phyloP scores from a whole-genome alignment of 1,139 yeast genomes.

The Geotrichum macrosporum region DNA sequence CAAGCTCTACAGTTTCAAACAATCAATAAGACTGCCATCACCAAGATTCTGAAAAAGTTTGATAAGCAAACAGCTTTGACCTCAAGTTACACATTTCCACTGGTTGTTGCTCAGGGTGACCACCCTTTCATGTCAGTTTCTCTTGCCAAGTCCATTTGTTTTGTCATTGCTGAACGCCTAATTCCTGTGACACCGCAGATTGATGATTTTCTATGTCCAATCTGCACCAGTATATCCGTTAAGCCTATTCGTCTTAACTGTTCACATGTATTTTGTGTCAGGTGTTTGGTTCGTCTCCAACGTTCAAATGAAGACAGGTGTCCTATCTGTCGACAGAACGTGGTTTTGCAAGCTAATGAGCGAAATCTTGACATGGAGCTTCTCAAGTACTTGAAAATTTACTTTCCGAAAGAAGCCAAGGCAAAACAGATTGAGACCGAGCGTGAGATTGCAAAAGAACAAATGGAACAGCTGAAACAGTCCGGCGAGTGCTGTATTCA shows the following conservation, averaged over 20 bases:
- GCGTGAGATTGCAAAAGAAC: slow-evolving; percentile 48
- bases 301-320: slow-evolving; percentile 55
- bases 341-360: slow-evolving; percentile 56
- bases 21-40: slow-evolving; percentile 58
- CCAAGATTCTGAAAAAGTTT: slow-evolving; percentile 67
- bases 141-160: slow-evolving; percentile 53
- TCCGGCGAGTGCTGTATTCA: slow-evolving; percentile 21
- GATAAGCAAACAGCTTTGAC: slow-evolving; percentile 65
- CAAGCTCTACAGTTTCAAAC: slow-evolving; percentile 59
- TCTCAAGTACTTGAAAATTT: slow-evolving; percentile 50
- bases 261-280: slow-evolving; percentile 64
- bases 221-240: slow-evolving; percentile 64
- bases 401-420: slow-evolving; percentile 65
- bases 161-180: slow-evolving; percentile 51
- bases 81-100: slow-evolving; percentile 35
- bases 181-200: slow-evolving; percentile 62
- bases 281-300: slow-evolving; percentile 65
- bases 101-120: slow-evolving; percentile 34
- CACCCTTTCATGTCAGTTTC: slow-evolving; percentile 50
- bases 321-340: slow-evolving; percentile 61
- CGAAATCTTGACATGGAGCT: slow-evolving; percentile 54
- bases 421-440: slow-evolving; percentile 57
- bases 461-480: slow-evolving; percentile 26
- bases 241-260: slow-evolving; percentile 64
- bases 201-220: slow-evolving; percentile 71